phyloP scores from a whole-genome alignment of 305 asterid genomes.

The Striga hermonthica region DNA sequence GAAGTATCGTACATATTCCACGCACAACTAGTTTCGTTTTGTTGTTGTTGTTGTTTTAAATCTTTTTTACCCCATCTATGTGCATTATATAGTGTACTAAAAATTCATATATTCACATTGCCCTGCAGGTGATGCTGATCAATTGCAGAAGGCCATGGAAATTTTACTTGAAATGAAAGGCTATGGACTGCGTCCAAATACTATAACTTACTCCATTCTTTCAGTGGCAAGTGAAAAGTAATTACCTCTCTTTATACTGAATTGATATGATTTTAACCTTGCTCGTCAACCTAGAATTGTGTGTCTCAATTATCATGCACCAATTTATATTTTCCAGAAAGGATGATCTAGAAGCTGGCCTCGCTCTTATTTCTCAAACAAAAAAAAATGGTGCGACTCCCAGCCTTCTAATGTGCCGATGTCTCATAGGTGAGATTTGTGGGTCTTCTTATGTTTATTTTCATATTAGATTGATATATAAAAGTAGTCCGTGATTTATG shows the following conservation, averaged over 20 bases:
- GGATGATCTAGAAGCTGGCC: constrained; percentile 84
- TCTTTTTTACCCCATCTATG: background rate
- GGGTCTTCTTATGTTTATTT: constrained; percentile 27
- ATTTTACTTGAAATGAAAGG: constrained; percentile 71
- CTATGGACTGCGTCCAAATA: constrained; percentile 67
- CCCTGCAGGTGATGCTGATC: constrained; percentile 73
- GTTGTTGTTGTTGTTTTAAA: constrained; percentile 9
- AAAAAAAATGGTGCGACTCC: constrained; percentile 80
- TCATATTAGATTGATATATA: constrained; percentile 23
- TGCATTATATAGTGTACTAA: constrained; percentile 12
- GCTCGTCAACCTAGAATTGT: constrained; percentile 25
- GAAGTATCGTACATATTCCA: constrained; percentile 11
- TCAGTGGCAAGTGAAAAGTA: constrained; percentile 93
- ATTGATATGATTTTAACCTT: constrained; percentile 23
- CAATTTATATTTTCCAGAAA: constrained; percentile 52
- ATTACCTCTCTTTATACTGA: constrained; percentile 37
- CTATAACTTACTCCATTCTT: constrained; percentile 85
- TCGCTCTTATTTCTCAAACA: constrained; percentile 74
- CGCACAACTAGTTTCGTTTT: background rate
- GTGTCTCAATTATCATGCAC: constrained; percentile 20
- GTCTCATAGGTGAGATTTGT: constrained; percentile 69
- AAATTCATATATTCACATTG: constrained; percentile 23
- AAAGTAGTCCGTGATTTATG: constrained; percentile 23
- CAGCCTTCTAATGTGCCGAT: constrained; percentile 88
- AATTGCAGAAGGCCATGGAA: constrained; percentile 71